Evolutionary conservation across 1,284 basidiomycete species (phyloP).

Genomic region (Apiotrichum mycotoxinovorans): DNA sequence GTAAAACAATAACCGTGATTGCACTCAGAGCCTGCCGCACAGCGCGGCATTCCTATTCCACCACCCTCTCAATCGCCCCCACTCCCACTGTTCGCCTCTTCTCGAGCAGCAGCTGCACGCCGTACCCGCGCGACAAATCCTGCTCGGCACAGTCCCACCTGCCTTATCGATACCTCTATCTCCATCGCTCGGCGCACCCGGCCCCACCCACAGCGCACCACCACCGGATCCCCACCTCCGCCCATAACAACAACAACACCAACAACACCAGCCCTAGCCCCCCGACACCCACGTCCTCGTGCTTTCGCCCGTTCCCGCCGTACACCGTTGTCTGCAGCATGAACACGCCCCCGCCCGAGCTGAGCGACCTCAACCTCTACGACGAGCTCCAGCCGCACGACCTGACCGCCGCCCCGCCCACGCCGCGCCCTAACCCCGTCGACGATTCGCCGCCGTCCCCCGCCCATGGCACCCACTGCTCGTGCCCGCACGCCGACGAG

Average conservation of each 20-base stretch:
- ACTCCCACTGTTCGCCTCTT: no score
- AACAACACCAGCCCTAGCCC: neutral
- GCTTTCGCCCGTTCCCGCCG: neutral
- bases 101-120: no score
- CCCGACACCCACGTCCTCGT: neutral
- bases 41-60: no score
- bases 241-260: neutral
- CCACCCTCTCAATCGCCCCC: no score
- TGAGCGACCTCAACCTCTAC: constrained; percentile 33
- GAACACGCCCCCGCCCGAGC: constrained; percentile 36
- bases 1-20: no score
- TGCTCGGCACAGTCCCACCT: neutral
- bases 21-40: no score
- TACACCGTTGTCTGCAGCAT: constrained; percentile 1
- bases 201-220: no score
- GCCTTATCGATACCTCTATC: neutral
- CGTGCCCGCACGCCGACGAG: constrained; percentile 11
- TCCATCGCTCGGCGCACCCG: neutral
- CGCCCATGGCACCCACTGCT: constrained; percentile 8
- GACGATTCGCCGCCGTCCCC: constrained; percentile 8
- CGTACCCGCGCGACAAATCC: neutral
- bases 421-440: constrained; percentile 16
- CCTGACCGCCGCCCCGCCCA: constrained; percentile 1
- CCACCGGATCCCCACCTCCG: no score
- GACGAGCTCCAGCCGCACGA: constrained; percentile 28